A percentile compares a stretch with the other conserved stretches of the same genome.
phyloP scores from a whole-genome alignment of 2,329 filamentous ascomycete genomes.

The Fusarium azukiicola region DNA sequence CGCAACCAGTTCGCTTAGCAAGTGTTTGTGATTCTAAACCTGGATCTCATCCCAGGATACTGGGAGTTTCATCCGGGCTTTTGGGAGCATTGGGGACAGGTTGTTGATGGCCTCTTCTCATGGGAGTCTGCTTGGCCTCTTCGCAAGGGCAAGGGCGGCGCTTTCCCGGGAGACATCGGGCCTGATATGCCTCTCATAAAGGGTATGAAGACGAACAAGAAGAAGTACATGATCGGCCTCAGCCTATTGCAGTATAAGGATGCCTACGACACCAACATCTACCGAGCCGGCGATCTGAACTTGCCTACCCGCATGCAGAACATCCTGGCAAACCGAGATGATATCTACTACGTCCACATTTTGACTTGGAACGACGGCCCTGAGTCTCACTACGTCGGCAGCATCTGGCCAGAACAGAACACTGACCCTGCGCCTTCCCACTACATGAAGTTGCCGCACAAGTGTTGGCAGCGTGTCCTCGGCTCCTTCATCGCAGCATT shows the following conservation, averaged over 20 bases:
- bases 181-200: slow-evolving; percentile 1
- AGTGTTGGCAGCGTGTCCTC: slow-evolving; percentile 3
- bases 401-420: slow-evolving; percentile 1
- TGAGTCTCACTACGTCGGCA: slow-evolving; percentile 5
- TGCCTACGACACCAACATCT: slow-evolving; percentile 14
- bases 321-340: slow-evolving; percentile 1
- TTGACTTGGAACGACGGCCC: slow-evolving; percentile 14
- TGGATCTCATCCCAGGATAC: slow-evolving; percentile 3
- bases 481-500: slow-evolving; percentile 5
- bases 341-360: slow-evolving; percentile 7
- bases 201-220: not conserved
- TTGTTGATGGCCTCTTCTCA: slow-evolving; percentile 7
- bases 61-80: not conserved
- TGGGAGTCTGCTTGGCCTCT: slow-evolving; percentile 21
- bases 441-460: slow-evolving; percentile 7
- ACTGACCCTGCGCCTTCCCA: slow-evolving; percentile 1
- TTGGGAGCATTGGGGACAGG: slow-evolving; percentile 11
- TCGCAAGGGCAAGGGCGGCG: slow-evolving; percentile 3
- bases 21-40: slow-evolving; percentile 3
- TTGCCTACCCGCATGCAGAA: slow-evolving; percentile 14
- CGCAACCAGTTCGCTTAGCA: slow-evolving; percentile 5
- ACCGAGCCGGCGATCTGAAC: slow-evolving; percentile 12
- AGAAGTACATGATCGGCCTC: slow-evolving; percentile 9
- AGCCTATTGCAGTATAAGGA: slow-evolving; percentile 7
- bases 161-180: slow-evolving; percentile 2